phyloP scores from a whole-genome alignment of 2,329 filamentous ascomycete genomes.

The Pseudopithomyces chartarum region DNA sequence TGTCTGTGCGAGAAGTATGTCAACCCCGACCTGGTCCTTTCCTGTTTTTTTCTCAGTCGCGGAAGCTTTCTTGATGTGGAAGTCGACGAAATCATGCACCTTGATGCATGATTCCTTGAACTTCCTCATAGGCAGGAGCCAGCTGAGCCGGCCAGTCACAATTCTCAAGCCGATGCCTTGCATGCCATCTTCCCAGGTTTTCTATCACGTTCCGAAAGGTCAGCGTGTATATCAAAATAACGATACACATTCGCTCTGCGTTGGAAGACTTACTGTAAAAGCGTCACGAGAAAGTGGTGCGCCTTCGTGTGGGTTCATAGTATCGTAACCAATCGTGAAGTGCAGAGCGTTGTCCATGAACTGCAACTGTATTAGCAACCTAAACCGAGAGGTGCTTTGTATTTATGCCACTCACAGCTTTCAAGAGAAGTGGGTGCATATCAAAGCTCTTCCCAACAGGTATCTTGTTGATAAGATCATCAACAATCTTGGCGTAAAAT shows the following conservation, averaged over 20 bases:
- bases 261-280: constrained; percentile 2
- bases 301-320: background rate
- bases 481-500: constrained; percentile 62
- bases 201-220: background rate
- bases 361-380: background rate
- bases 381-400: background rate
- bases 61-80: background rate
- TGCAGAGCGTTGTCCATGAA: constrained; percentile 18
- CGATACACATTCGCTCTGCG: too few relatives aligned
- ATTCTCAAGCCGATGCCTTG: constrained; percentile 23
- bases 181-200: constrained; percentile 22
- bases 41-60: background rate
- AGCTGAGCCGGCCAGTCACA: background rate
- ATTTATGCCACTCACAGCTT: constrained; percentile 15
- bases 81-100: background rate
- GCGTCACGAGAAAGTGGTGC: constrained; percentile 9
- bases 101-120: background rate
- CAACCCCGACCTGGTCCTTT: background rate
- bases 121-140: constrained; percentile 38
- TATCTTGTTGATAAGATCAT: constrained; percentile 59
- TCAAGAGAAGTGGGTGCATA: constrained; percentile 43
- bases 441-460: constrained; percentile 53
- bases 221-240: too few relatives aligned
- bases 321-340: constrained; percentile 14
- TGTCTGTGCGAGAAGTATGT: background rate